Conservation (phyloP, 208 protist genomes). For the Wallacemonas rigidus region DNA sequence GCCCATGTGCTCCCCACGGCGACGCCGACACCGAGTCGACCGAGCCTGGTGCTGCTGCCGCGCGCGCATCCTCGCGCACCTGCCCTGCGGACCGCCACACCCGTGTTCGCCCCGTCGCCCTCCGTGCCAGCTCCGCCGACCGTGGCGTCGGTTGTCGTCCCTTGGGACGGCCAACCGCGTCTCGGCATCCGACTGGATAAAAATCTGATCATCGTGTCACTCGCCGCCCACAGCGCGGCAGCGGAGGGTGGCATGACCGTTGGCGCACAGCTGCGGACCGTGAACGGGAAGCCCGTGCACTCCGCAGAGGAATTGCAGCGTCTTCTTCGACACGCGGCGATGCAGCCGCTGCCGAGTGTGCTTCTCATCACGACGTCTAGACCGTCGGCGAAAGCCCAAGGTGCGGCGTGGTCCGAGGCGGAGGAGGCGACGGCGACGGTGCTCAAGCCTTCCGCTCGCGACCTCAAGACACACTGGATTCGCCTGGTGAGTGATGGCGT, state of each 20-base stretch:
- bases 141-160: background rate
- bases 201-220: background rate
- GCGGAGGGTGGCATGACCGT: conserved; percentile 6
- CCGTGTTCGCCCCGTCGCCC: too few species aligned
- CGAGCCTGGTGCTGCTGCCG: background rate
- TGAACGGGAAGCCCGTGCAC: conserved; percentile 13
- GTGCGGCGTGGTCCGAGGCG: conserved; percentile 3
- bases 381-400: conserved; percentile 4
- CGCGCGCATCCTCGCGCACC: background rate
- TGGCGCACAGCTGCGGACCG: conserved; percentile 9
- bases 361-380: conserved; percentile 8
- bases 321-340: background rate
- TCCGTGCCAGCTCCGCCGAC: background rate
- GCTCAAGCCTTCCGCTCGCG: background rate
- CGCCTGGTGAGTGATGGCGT: background rate
- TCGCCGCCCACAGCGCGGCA: background rate
- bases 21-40: background rate
- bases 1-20: background rate
- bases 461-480: conserved; percentile 8
- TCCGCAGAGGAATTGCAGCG: conserved; percentile 2
- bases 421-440: conserved; percentile 1
- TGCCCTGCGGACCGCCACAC: background rate
- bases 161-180: background rate
- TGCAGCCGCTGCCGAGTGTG: conserved; percentile 11
- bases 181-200: conserved; percentile 16